These are phyloP conservation scores for Russula compacta DNA, from an alignment of 768 basidiomycete genomes.

Conservation along the genomic window DNA sequence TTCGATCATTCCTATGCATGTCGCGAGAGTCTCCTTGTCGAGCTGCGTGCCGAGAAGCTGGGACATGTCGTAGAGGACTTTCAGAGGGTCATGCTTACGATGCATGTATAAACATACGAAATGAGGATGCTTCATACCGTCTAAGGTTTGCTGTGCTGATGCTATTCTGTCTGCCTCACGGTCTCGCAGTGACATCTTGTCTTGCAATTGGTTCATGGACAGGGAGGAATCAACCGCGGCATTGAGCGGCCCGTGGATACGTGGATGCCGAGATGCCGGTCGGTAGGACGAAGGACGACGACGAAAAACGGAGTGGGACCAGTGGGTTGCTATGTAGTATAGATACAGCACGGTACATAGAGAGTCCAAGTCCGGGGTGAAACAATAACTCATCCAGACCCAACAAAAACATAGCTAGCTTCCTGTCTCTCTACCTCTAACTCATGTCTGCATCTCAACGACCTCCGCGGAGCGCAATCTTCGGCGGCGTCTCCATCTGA, in stretches of 20 bases:
- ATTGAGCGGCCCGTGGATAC: not conserved
- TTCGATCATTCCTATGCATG: constrained; percentile 88
- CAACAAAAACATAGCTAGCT: not conserved
- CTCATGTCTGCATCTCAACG: constrained; percentile 6
- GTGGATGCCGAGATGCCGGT: too few relatives aligned
- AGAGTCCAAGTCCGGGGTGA: not conserved
- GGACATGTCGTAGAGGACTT: constrained; percentile 82
- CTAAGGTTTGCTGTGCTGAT: constrained; percentile 28
- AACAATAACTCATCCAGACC: not conserved
- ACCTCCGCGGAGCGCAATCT: not conserved
- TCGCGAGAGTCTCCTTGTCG: constrained; percentile 86
- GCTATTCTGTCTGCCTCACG: constrained; percentile 19
- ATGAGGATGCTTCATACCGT: constrained; percentile 28
- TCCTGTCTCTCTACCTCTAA: not conserved
- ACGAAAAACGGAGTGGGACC: too few relatives aligned
- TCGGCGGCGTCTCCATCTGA: constrained; percentile 4
- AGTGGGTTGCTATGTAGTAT: too few relatives aligned
- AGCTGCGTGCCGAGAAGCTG: constrained; percentile 81
- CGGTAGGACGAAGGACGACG: too few relatives aligned
- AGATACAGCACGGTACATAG: not conserved
- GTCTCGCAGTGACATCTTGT: constrained; percentile 12
- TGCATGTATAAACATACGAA: not conserved
- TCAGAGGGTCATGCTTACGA: not conserved
- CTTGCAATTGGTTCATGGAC: too few relatives aligned
- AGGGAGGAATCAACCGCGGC: not conserved